Evolutionary conservation across 2,329 filamentous ascomycete genomes (phyloP).

Genomic region (Fusarium dlaminii): DNA sequence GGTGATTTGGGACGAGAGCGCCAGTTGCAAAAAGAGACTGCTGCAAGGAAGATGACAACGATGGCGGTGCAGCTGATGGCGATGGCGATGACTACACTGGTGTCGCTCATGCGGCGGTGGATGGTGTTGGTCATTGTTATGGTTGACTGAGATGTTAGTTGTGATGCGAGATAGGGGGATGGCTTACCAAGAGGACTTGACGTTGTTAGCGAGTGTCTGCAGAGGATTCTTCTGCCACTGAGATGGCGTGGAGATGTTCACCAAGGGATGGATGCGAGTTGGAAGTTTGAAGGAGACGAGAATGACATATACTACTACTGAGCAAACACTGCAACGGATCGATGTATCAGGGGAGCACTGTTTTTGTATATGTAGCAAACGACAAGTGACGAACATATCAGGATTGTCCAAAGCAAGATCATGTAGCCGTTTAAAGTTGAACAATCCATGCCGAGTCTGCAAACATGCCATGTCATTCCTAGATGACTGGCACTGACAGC

Average conservation of each 20-base stretch:
- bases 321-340: neutral
- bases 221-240: neutral
- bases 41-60: neutral
- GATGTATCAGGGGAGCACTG: neutral
- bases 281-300: neutral
- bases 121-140: neutral
- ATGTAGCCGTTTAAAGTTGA: no score
- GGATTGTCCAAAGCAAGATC: fast-evolving
- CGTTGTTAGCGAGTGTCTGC: no score
- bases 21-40: neutral
- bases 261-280: neutral
- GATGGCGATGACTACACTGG: neutral
- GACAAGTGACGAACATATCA: neutral
- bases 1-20: neutral
- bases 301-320: neutral
- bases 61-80: neutral
- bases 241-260: neutral
- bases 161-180: neutral
- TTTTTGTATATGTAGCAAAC: neutral
- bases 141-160: conserved; percentile 2
- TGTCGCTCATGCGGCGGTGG: neutral
- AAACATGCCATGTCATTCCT: neutral
- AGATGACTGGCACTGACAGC: neutral
- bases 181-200: neutral
- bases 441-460: neutral